Conservation (phyloP, 129 eudicot genomes). For the Escallonia rubra region DNA sequence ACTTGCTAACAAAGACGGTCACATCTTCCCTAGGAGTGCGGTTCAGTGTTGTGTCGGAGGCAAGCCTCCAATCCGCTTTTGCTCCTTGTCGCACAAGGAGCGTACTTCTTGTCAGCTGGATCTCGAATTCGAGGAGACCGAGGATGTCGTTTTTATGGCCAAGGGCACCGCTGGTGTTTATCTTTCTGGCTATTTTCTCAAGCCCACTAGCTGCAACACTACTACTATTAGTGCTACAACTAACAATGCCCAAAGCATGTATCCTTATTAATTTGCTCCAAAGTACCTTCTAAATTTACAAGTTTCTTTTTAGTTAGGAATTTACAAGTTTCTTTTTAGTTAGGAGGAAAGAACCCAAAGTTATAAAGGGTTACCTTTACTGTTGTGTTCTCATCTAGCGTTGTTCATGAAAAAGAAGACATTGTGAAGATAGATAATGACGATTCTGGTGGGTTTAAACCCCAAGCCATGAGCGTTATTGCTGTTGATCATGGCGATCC, state of each 20-base stretch:
- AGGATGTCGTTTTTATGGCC: not conserved
- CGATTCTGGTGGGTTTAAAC: not conserved
- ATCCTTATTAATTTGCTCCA: not conserved
- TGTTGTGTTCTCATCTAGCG: not conserved
- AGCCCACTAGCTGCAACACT: not conserved
- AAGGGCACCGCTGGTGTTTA: not conserved
- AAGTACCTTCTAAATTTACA: too few relatives aligned
- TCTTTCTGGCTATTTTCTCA: not conserved
- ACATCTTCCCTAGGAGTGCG: not conserved
- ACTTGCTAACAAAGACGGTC: not conserved
- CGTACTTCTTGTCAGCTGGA: not conserved
- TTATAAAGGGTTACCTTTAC: not conserved
- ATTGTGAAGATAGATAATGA: not conserved
- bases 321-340: too few relatives aligned
- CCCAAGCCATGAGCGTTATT: not conserved
- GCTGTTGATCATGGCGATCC: not conserved
- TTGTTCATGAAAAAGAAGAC: not conserved
- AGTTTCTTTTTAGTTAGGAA: too few relatives aligned
- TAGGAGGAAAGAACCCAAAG: not conserved
- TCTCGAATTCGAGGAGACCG: not conserved
- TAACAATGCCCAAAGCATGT: not conserved
- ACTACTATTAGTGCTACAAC: not conserved
- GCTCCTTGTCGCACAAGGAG: not conserved
- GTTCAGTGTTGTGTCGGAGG: not conserved
- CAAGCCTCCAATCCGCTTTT: not conserved